These are phyloP conservation scores for Parastagonospora avenae DNA, from an alignment of 2,329 filamentous ascomycete species.

Conservation along the genomic window DNA sequence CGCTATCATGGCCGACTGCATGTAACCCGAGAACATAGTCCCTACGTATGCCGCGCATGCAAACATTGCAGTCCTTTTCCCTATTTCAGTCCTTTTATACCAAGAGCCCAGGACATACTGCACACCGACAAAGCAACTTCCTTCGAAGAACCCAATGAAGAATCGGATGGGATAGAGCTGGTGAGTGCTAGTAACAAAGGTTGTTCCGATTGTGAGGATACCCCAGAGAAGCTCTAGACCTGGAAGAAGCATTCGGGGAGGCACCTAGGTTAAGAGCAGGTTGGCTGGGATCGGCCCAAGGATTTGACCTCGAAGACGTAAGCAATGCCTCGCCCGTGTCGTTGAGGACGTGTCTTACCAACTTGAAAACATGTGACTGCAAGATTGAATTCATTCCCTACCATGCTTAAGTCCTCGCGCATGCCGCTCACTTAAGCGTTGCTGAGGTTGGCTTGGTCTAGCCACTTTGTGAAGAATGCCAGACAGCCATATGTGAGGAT, in stretches of 20 bases:
- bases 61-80: constrained; percentile 20
- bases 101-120: constrained; percentile 22
- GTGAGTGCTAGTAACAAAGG: constrained; percentile 7
- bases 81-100: constrained; percentile 20
- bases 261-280: constrained; percentile 14
- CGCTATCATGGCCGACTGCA: constrained; percentile 15
- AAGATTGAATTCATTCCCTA: constrained; percentile 2
- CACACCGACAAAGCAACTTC: constrained; percentile 10
- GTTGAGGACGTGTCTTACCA: constrained; percentile 47
- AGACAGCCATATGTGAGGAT: constrained; percentile 21
- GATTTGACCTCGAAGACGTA: not conserved
- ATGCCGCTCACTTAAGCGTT: constrained; percentile 18
- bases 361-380: constrained; percentile 6
- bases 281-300: constrained; percentile 16
- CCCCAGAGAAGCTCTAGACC: constrained; percentile 14
- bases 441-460: constrained; percentile 20
- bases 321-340: constrained; percentile 27
- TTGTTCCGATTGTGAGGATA: constrained; percentile 15
- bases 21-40: constrained; percentile 19
- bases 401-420: constrained; percentile 12
- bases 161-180: constrained; percentile 21
- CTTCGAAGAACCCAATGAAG: constrained; percentile 14
- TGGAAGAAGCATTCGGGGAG: constrained; percentile 15
- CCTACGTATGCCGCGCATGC: constrained; percentile 14
- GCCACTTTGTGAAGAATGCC: constrained; percentile 23